Evolutionary conservation across 139 green algal genomes (phyloP), one percentile per base, ranked within the genome.

Genomic region (Medakamo hakoo): DNA sequence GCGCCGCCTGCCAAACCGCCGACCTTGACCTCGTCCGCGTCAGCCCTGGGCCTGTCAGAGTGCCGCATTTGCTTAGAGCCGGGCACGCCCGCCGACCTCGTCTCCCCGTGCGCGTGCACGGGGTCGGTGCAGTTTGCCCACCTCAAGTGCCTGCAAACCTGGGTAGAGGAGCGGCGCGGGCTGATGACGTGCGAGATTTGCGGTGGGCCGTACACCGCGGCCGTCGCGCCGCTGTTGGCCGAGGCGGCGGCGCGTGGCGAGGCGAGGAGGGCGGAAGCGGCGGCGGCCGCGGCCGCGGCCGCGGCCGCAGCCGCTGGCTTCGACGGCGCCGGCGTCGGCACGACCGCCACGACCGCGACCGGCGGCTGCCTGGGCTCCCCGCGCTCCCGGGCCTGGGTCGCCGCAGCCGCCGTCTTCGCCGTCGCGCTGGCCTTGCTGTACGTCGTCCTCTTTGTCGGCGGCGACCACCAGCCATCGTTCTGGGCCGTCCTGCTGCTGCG

Each of bases 161-260:
- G 63, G 63, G 63, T 69, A 14, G 30, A 30, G 22, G 63, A 69
- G n/a, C 55, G 63, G 31, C 24, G 21, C 5, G 27, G 24, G 4
- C 63, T 69, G 19, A 4, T 52, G 40, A 16, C 23, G 18, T 69
- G 63, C 64, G 63, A 69, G 40, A 69, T 69, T 22, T 69, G 63
- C n/a, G 29, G 29, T 18, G 32, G 48, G 19, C 60, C 49, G 18
- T 69, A 69, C 55, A 5, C 30, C 24, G 63, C 64, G 24, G 1
- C 63, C 2, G 26, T 69, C 16, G 23, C 60, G 23, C 63, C 63
- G 31, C 49, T 69, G 25, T 18, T 62, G 58, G 16, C 48, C 21
- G 59, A 64, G 14, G 31, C 32, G 32, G 31, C 30, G 26, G 19
- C 16, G 22, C 31, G 59, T 4, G 40, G 40, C 9, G 9, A 16